These are phyloP conservation scores for Rubia tinctorum DNA, from an alignment of 305 asterid species.

Conservation along the genomic window DNA sequence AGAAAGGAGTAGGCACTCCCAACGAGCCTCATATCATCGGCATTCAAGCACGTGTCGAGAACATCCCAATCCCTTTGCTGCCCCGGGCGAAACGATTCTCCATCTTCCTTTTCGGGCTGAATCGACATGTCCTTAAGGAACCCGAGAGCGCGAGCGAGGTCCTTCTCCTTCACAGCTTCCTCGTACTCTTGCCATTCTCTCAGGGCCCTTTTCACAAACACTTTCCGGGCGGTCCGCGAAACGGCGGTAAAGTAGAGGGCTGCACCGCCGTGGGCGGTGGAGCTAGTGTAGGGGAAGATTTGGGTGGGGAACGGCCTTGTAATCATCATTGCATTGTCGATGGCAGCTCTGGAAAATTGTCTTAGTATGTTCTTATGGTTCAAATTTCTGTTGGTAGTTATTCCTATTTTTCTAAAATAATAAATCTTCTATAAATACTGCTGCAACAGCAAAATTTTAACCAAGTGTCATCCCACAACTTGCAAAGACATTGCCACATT, in stretches of 20 bases:
- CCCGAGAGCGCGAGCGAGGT: constrained; percentile 82
- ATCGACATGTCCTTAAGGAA: constrained; percentile 49
- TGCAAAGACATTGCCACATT: no score
- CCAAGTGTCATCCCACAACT: no score
- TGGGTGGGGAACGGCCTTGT: not conserved
- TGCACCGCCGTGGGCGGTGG: no score
- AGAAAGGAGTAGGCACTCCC: constrained; percentile 71
- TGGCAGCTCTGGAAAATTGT: not conserved
- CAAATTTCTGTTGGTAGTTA: no score
- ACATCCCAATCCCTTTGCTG: constrained; percentile 73
- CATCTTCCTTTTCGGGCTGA: constrained; percentile 27
- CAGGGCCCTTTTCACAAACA: constrained; percentile 28
- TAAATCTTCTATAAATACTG: no score
- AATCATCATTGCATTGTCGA: not conserved
- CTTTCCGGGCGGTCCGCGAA: not conserved
- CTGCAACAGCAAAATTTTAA: no score
- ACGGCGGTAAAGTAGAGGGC: not conserved
- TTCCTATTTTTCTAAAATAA: no score
- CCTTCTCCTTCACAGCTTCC: constrained; percentile 83
- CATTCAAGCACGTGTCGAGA: constrained; percentile 87
- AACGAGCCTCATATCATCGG: constrained; percentile 93
- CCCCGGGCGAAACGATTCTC: constrained; percentile 20
- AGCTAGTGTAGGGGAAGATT: not conserved
- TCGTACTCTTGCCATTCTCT: constrained; percentile 88
- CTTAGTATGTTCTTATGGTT: no score